Evolutionary conservation across 75 land plant genomes (phyloP), one percentile per base, ranked within the genome.

Genomic region (Pinus taeda): DNA sequence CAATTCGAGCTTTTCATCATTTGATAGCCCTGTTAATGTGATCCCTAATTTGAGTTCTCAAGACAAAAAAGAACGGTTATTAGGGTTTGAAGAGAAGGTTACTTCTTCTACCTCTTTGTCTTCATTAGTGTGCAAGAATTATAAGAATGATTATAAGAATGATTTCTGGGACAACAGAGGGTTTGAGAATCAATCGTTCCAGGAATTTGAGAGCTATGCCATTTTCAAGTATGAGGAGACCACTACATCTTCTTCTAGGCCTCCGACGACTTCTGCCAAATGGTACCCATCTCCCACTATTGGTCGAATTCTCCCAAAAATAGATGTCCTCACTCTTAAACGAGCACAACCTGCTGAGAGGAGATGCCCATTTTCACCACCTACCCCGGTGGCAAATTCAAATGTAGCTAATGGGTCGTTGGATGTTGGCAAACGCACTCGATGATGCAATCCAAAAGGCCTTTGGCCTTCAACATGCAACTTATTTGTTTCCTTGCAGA

Each of bases 381-480:
- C 21, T 78, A 80, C 81, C 78, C 88, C 33, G 22, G 83, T 36
- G 80, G 79, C 74, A 22, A 81, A 15, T 57, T 57, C 4, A 72
- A 64, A n/a, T 76, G 60, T 26, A n/a, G 81, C 57, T 88, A 82
- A 13, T 57, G 76, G 82, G 65, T 22, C 75, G 6, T 6, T 45
- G 57, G 55, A 83, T 14, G 73, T 82, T 26, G 56, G 83, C 24
- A 82, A 84, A 21, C 83, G 89, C 14, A 73, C 81, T 42, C 74
- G 77, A 57, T 85, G 79, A 26, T 71, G 80, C 57, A 45, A 80
- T 39, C 85, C 78, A 7, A 91, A 87, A 53, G 77, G 86, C 57
- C 88, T 95, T 83, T 95, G 96, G 81, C 93, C 96, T 22, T 91
- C 97, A 56, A 90, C 91, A 76, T 82, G 90, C 1, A 85, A 83